Base-by-base conservation (phyloP, 768 basidiomycete genomes). In the Tulasnella sp. region DNA sequence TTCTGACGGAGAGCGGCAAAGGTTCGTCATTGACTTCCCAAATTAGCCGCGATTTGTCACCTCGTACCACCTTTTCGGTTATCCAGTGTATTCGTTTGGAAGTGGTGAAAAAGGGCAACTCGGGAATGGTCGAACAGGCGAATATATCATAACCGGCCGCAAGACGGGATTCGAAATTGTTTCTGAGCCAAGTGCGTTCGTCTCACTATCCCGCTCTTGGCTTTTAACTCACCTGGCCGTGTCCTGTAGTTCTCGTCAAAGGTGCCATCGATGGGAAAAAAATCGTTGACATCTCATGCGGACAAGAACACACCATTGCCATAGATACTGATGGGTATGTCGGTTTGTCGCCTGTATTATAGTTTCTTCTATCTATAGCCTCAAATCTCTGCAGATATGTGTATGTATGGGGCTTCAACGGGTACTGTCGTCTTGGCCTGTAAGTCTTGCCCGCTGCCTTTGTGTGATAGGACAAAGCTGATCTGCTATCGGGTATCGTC, bases 21-120 rank as follows among this genome's bases (percentile, higher is more conserved):
- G 90, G 93, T 91, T 80, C 73, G 87, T 78, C 15, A 46, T 75
- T 37, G 32, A 6, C 35, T 83, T 61, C 55, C 51, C 29, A 23
- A 0, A 46, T 44, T 67, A 71, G 32, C 32, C 75, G n/a, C 51
- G 46, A 29, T 35, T 42, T 39, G 26, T 48, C 46, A 61, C 57
- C 29, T 3, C 5, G 5, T 11, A n/a, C 18, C 57, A 61, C 29
- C 6, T 15, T 32, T 35, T 70, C n/a, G 32, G 32, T 44, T 37
- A 71, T 42, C 72, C 81, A 93, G 94, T 97, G 2, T 98, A 92
- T 81, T 88, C 94, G 0, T 92, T 95, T 80, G 97, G 97, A 44
- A 96, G 93, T 73, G 94, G 91, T 29, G 96, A 98, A 84, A 91
- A 94, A 78, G 97, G 97, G 0, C 96, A 98, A 80, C 86, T 98